Base-by-base conservation (phyloP, 352 stramenopile species). In the Phytopythium aichiense region DNA sequence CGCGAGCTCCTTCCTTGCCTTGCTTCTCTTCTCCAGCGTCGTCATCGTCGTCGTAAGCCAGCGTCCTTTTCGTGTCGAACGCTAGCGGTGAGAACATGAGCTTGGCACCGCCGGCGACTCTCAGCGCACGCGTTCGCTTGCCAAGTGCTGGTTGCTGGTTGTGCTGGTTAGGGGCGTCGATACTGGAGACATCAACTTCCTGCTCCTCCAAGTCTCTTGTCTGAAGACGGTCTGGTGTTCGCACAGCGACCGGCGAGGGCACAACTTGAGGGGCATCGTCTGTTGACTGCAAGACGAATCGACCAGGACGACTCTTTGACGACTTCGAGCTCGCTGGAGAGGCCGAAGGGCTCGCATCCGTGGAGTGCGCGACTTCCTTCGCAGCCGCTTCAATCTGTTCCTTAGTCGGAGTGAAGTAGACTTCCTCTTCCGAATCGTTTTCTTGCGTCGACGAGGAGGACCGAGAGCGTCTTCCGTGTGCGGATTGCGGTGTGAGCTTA, bases 51-150 rank as follows among this genome's bases (percentile, higher is more conserved):
- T 54, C 56, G 25, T 54, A 54, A 12, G 48, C 25, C 18, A 64
- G 63, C 22, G 55, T 31, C 33, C 68, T 63, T 30, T 70, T 73
- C 20, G 51, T 31, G 18, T 71, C 65, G 40, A 79, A 59, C 35
- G 69, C 72, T 51, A 83, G 59, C 1, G 74, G 76, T 1, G 74
- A 83, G 38, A 79, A 79, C 11, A 81, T 67, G 46, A 83, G 25
- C 49, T 81, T 77, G n/a, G 72, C 57, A 7, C 63, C 73, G 62
- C 78, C 50, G 25, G 52, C 64, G 15, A 56, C 68, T 52, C 69
- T 72, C 38, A 71, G 50, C 0, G 65, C 66, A 18, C 69, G 67
- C 53, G 60, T 71, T 38, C 62, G 72, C 6, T 68, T 69, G 16
- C 56, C 37, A 46, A 68, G 64, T 31, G 58, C 60, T 33, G 60